Percentiles rank a stretch among this genome's conserved stretches.
Evolutionary conservation across 2,329 filamentous ascomycete species (phyloP).

Genomic region (Penicillium sp.): DNA sequence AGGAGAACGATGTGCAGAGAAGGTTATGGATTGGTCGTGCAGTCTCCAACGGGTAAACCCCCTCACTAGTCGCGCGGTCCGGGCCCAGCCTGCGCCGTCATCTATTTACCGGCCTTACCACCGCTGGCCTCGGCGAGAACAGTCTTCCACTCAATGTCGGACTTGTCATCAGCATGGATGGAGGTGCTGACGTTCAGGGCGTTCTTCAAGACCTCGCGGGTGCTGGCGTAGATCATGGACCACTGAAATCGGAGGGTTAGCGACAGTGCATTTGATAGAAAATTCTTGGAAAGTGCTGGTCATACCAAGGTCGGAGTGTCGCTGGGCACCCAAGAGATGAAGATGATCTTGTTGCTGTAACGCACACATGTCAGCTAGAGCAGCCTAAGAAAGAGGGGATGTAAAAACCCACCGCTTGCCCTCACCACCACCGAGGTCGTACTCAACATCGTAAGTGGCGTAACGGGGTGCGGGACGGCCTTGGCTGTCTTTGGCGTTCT

Average conservation of each 20-base stretch:
- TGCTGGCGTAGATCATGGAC: constrained; percentile 49
- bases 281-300: constrained; percentile 2
- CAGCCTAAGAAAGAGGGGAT: background rate
- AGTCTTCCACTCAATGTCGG: constrained; percentile 41
- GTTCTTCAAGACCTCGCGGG: constrained; percentile 45
- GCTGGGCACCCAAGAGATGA: constrained; percentile 46
- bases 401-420: constrained; percentile 41
- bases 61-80: constrained; percentile 25
- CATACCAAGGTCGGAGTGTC: constrained; percentile 40
- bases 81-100: constrained; percentile 33
- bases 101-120: constrained; percentile 37
- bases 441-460: constrained; percentile 48
- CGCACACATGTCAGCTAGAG: constrained; percentile 15
- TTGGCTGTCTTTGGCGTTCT: constrained; percentile 38
- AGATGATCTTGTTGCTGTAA: constrained; percentile 47
- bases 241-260: constrained; percentile 28
- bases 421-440: constrained; percentile 44
- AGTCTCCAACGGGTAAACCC: constrained; percentile 17
- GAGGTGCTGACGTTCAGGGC: constrained; percentile 41
- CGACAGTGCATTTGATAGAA: background rate
- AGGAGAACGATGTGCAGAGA: constrained; percentile 27
- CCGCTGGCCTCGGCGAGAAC: constrained; percentile 38
- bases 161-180: constrained; percentile 41
- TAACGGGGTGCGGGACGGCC: constrained; percentile 45
- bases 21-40: constrained; percentile 26